Percentiles rank a stretch among this genome's conserved stretches.
Evolutionary conservation across 352 stramenopile species (phyloP).

Genomic region (Blastocystis sp.): DNA sequence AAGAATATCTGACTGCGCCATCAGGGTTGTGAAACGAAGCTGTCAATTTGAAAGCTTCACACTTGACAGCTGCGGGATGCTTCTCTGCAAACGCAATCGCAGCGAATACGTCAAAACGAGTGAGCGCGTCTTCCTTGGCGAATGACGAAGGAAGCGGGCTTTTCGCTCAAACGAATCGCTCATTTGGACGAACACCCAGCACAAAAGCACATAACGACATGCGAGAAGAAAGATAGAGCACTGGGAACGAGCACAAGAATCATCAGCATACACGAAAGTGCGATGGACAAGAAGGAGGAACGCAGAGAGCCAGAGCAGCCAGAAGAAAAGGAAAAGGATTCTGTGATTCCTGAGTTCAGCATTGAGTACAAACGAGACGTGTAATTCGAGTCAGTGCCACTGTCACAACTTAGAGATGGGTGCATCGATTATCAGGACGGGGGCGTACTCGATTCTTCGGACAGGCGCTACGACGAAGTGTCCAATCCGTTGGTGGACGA

Average conservation of each 20-base stretch:
- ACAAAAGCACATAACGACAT: no score
- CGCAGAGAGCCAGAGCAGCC: not conserved
- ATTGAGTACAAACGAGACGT: constrained; percentile 19
- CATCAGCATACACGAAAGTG: not conserved
- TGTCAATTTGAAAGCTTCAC: constrained; percentile 48
- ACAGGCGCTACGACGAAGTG: not conserved
- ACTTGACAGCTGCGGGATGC: not conserved
- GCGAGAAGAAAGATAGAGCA: no score
- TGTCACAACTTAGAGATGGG: constrained; percentile 9
- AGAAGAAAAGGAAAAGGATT: constrained; percentile 4
- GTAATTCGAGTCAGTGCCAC: not conserved
- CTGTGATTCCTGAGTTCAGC: constrained; percentile 3
- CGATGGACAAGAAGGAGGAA: not conserved
- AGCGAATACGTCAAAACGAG: no score
- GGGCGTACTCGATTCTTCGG: not conserved
- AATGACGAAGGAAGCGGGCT: no score
- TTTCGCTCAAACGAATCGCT: no score
- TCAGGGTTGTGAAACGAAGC: constrained; percentile 23
- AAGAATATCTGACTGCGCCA: not conserved
- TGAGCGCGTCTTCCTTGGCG: no score
- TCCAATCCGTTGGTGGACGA: constrained; percentile 19
- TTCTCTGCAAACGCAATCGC: no score
- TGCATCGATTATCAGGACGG: not conserved
- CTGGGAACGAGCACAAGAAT: no score
- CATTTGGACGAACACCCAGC: no score